A percentile compares a stretch with the other conserved stretches of the same genome.
These are phyloP conservation scores for Polyporus arcularius DNA, from an alignment of 768 basidiomycete genomes.

Conservation along the genomic window DNA sequence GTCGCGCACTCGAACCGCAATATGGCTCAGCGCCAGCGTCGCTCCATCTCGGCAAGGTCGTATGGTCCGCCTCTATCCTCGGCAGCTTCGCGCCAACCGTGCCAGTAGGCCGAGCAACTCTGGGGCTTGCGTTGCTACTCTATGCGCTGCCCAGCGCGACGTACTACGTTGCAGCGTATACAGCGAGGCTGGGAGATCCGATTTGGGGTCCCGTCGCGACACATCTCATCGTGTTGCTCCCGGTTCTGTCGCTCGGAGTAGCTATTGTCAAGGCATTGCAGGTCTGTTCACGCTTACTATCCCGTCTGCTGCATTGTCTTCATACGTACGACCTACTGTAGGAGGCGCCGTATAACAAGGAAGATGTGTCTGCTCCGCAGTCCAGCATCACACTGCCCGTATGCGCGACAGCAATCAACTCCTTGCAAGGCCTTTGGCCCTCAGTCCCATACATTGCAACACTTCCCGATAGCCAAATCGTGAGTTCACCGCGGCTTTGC, in stretches of 20 bases:
- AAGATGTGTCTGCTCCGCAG: slow-evolving; percentile 16
- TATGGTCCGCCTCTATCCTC: slow-evolving; percentile 34
- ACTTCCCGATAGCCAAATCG: slow-evolving; percentile 13
- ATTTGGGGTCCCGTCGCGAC: slow-evolving; percentile 59
- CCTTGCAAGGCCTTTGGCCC: slow-evolving; percentile 30
- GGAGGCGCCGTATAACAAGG: slow-evolving; percentile 19
- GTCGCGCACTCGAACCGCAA: slow-evolving; percentile 64
- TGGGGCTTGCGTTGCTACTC: slow-evolving; percentile 43
- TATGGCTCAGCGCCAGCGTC: slow-evolving; percentile 64
- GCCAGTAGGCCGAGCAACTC: slow-evolving; percentile 33
- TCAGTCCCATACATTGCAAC: slow-evolving; percentile 16
- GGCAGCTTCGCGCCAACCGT: slow-evolving; percentile 39
- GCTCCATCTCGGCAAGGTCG: slow-evolving; percentile 45
- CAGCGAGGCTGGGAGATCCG: slow-evolving; percentile 53
- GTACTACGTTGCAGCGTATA: slow-evolving; percentile 65
- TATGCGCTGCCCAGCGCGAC: slow-evolving; percentile 57
- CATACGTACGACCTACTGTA: neutral
- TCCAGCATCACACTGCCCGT: slow-evolving; percentile 29
- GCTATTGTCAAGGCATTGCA: slow-evolving; percentile 44
- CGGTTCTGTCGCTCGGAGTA: slow-evolving; percentile 53
- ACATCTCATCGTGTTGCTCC: slow-evolving; percentile 57
- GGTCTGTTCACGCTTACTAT: slow-evolving; percentile 34
- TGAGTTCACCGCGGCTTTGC: neutral
- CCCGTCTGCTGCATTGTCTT: neutral
- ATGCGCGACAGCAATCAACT: slow-evolving; percentile 28